Percentiles rank a stretch among this genome's conserved stretches.
phyloP scores from a whole-genome alignment of 2,329 filamentous ascomycete species.

The Talaromyces verruculosus region DNA sequence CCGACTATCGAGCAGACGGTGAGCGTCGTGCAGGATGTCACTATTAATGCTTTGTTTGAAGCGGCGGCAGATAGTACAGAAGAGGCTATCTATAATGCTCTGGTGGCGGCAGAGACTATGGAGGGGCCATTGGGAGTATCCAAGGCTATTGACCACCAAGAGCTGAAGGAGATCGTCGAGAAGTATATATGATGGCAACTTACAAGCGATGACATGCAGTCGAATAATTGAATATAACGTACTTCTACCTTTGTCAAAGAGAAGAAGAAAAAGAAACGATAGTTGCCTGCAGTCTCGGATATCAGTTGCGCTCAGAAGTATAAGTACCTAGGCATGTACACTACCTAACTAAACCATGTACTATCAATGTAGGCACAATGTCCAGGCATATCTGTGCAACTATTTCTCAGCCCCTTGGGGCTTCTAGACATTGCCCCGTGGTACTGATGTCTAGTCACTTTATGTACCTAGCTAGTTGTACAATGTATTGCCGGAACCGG shows the following conservation, averaged over 20 bases:
- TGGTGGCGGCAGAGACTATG: slow-evolving; percentile 16
- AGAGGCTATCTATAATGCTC: slow-evolving; percentile 19
- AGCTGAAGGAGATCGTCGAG: slow-evolving; percentile 17
- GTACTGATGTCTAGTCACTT: background rate
- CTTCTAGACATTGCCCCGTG: background rate
- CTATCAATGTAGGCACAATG: background rate
- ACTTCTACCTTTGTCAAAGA: background rate
- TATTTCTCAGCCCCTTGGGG: background rate
- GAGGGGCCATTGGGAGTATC: slow-evolving; percentile 15
- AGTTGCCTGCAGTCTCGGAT: too few species aligned
- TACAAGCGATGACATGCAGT: background rate
- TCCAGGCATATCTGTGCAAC: background rate
- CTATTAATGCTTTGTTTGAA: slow-evolving; percentile 20
- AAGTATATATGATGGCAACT: background rate
- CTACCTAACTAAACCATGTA: background rate
- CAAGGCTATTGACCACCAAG: slow-evolving; percentile 12
- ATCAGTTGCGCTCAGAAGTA: background rate
- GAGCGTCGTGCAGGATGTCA: slow-evolving; percentile 17
- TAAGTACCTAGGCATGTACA: background rate
- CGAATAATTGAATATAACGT: background rate
- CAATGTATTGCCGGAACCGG: background rate
- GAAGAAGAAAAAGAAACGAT: too few species aligned
- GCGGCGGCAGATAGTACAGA: slow-evolving; percentile 16
- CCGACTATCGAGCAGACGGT: slow-evolving; percentile 16
- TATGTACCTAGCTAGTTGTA: background rate